phyloP scores from a whole-genome alignment of 441 rosid genomes.

The Sinapis alba region DNA sequence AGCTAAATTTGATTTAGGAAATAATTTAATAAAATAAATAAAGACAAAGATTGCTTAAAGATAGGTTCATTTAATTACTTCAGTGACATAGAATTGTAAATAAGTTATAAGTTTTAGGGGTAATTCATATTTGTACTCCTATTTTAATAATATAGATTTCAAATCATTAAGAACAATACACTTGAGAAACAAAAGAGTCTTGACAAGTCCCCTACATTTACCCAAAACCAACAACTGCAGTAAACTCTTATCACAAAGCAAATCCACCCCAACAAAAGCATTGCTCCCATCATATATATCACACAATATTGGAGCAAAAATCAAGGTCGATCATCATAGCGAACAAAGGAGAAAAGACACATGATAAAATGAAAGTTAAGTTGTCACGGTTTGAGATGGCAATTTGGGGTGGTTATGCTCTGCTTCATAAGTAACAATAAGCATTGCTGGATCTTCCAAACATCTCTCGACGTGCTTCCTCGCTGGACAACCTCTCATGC shows the following conservation, averaged over 20 bases:
- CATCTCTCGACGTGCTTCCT: slow-evolving; percentile 99
- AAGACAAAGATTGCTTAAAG: too few relatives aligned
- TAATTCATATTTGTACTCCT: too few relatives aligned
- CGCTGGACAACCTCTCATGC: slow-evolving; percentile 98
- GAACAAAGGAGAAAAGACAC: not conserved
- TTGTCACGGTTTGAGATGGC: slow-evolving; percentile 63
- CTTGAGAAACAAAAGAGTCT: slow-evolving; percentile 12
- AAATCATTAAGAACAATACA: slow-evolving; percentile 11
- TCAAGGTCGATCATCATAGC: not conserved
- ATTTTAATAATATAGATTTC: too few relatives aligned
- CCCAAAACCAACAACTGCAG: slow-evolving; percentile 16
- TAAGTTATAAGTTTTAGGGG: too few relatives aligned
- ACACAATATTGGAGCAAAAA: slow-evolving; percentile 25
- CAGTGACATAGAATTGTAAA: too few relatives aligned
- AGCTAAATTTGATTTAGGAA: too few relatives aligned
- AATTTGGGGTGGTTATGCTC: slow-evolving; percentile 89
- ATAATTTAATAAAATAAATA: too few relatives aligned
- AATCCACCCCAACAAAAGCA: slow-evolving; percentile 5
- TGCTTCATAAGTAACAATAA: slow-evolving; percentile 90
- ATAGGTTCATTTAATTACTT: too few relatives aligned
- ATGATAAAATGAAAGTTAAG: slow-evolving; percentile 28
- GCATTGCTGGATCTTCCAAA: slow-evolving; percentile 92
- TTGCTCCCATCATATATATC: slow-evolving; percentile 16
- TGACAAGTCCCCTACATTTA: slow-evolving; percentile 21
- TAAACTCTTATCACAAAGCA: slow-evolving; percentile 16